Evolutionary conservation across 768 basidiomycete genomes (phyloP).

Genomic region (Trametes coccinea): DNA sequence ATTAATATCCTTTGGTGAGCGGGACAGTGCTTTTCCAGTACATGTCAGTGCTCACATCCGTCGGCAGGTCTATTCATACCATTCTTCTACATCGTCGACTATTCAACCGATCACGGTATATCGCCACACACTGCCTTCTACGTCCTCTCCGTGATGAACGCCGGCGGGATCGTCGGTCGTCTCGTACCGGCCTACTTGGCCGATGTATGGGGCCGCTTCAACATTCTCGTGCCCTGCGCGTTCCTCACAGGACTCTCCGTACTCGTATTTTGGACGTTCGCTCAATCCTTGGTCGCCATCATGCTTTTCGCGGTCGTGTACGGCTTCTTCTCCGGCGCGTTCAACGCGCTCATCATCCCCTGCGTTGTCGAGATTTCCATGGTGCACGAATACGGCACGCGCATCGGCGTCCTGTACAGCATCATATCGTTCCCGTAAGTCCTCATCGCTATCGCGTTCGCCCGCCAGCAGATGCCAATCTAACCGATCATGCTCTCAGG

Average conservation of each 20-base stretch:
- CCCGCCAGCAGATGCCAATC: not conserved
- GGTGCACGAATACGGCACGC: constrained; percentile 52
- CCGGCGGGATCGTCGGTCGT: constrained; percentile 64
- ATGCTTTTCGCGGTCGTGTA: constrained; percentile 55
- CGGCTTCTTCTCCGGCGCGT: constrained; percentile 67
- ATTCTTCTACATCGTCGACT: constrained; percentile 70
- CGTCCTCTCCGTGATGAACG: constrained; percentile 67
- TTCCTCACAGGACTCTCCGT: constrained; percentile 63
- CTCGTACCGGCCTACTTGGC: constrained; percentile 65
- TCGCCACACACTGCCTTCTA: constrained; percentile 46
- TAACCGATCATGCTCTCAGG: constrained; percentile 34
- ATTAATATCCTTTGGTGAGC: constrained; percentile 61
- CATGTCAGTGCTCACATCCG: not conserved
- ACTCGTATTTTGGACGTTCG: constrained; percentile 57
- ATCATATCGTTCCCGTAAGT: constrained; percentile 73
- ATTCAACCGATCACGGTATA: constrained; percentile 45
- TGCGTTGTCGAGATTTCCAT: constrained; percentile 74
- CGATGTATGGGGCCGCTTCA: constrained; percentile 66
- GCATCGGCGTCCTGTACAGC: constrained; percentile 67
- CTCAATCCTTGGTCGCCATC: constrained; percentile 41
- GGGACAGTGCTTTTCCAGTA: not conserved
- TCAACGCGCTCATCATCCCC: constrained; percentile 65
- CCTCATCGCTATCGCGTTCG: not conserved
- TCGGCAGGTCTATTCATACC: constrained; percentile 66
- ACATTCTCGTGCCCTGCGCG: constrained; percentile 62